Base-by-base conservation (phyloP, 805 yeast species). In the Yarrowia porcina region DNA sequence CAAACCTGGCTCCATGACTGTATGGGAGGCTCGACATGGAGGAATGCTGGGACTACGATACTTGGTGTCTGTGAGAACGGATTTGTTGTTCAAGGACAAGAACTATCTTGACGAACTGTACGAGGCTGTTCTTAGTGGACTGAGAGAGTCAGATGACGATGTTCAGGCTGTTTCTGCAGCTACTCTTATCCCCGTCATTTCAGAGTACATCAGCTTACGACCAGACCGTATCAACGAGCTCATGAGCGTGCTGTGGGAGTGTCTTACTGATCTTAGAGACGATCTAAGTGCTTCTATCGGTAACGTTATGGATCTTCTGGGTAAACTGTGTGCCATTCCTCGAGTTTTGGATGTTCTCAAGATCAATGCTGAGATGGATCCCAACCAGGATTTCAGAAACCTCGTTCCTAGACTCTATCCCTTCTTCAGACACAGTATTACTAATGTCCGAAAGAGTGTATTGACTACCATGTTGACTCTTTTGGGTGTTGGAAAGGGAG, bases 1-100 rank as follows among this genome's bases (percentile, higher is more conserved):
- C 39, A 64, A 82, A 21, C 83, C 77, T 1, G 73, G 78, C 12
- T 76, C 80, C 45, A 70, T 76, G 17, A 83, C 87, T 3, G 82
- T 91, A 63, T 94, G 99, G 99, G 97, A 96, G 72, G 98, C 97
- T 2, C 89, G 94, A 64, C 99, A 94, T 77, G 99, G 98, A 68
- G 99, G 98, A 54, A 85, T 94, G 86, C 81, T 94, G 12, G 99
- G 98, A 0, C 78, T 94, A 60, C 80, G 96, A 60, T 94, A 94
- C 74, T 86, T 94, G 68, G 99, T 93, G 11, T 87, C 96, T 65
- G 90, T 93, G 3, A 81, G 96, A 68, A 85, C 90, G 0, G 94
- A 89, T 66, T 80, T 91, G n/a, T 76, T 93, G 21, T 77, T 87
- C 32, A 73, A 79, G 12, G 81, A 83, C 61, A 72, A 74, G 21